Conservation (phyloP, 208 protist genomes). For the Leishmania tarentolae region DNA sequence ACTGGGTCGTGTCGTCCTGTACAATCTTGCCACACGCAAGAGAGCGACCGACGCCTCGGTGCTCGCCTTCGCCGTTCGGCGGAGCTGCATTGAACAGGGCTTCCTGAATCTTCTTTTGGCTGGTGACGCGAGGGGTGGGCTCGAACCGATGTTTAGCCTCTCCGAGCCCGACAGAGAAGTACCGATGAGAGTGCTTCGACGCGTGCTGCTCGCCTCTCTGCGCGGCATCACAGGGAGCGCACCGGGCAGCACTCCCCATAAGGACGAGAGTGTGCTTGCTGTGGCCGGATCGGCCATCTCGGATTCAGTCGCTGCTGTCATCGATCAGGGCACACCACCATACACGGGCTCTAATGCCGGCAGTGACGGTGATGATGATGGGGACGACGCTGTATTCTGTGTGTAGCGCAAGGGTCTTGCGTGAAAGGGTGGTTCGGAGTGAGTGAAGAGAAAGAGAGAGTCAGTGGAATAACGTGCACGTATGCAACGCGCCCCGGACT, state of each 20-base stretch:
- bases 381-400: conserved; percentile 33
- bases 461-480: neutral
- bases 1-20: conserved; percentile 41
- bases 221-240: conserved; percentile 2
- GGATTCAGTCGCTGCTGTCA: neutral
- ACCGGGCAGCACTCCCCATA: neutral
- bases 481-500: no score
- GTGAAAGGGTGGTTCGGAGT: neutral
- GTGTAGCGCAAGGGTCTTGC: conserved; percentile 15
- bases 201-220: conserved; percentile 47
- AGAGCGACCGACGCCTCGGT: conserved; percentile 64
- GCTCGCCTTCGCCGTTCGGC: conserved; percentile 69
- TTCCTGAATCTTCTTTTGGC: conserved; percentile 53
- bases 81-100: conserved; percentile 49
- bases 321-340: neutral
- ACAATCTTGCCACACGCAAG: conserved; percentile 55
- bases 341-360: neutral
- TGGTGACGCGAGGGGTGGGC: conserved; percentile 14
- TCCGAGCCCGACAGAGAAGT: conserved; percentile 57
- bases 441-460: neutral
- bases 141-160: conserved; percentile 42
- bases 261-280: neutral
- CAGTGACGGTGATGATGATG: conserved; percentile 18
- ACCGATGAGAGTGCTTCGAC: conserved; percentile 47
- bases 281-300: neutral